Base-by-base conservation (phyloP, 208 protist genomes). In the Herpetomonas tarakana region DNA sequence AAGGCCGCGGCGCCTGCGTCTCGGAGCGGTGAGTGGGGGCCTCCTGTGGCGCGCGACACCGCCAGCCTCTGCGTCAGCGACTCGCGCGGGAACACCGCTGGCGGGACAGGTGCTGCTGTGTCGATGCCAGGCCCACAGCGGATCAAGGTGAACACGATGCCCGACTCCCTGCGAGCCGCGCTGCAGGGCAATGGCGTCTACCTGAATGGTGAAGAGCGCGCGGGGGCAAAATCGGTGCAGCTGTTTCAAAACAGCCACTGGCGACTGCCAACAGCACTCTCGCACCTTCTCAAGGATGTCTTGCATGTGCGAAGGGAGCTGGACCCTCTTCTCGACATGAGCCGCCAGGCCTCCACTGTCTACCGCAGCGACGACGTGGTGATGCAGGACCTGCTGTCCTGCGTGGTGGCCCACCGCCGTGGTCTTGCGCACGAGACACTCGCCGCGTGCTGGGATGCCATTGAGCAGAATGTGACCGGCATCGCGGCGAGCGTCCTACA, bases 401-500 rank as follows among this genome's bases (percentile, higher is more conserved):
- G 65, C 9, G 71, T 93, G 50, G 26, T 91, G 16, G 62, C 76
- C 2, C 76, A 84, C 54, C 74, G 81, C 2, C 68, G 88, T 3
- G 52, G 41, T 18, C 69, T 94, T 11, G 65, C 76, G 0, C 56
- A 67, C 29, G 44, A 61, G 24, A 68, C 64, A n/a, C 51, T 81
- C 50, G 45, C 53, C 28, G 74, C 71, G 21, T 91, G 73, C 61
- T 94, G 83, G 83, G 66, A 63, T 7, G 53, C 65, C 2, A 51
- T 94, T 0, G 54, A 67, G 31, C 60, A 74, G 46, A 69, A 83
- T 47, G 63, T 70, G 11, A 62, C 59, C 29, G 67, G 71, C 47
- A 84, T 94, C 59, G 87, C 73, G n/a, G 71, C 67, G 0, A n/a
- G 60, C 26, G 35, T 94, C 18, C 65, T 81, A 49, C 65, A 39